Conservation (phyloP, 2,329 filamentous ascomycete genomes). For the Cephalotrichum gorgonifer region DNA sequence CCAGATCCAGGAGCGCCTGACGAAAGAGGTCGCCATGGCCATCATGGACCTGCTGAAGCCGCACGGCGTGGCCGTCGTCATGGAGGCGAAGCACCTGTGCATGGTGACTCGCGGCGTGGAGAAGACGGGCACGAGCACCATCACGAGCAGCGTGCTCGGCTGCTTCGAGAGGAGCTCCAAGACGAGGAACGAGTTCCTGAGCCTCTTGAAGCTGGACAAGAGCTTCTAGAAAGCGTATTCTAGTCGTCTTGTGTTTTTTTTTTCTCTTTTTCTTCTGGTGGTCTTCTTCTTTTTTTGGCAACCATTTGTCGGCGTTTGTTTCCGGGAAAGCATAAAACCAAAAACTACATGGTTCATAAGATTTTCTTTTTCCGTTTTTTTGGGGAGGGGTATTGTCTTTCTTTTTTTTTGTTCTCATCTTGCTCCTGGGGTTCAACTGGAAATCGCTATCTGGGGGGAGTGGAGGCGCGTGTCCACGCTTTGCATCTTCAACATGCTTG, state of each 20-base stretch:
- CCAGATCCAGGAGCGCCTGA: conserved; percentile 93
- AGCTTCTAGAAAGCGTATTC: not conserved
- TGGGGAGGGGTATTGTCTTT: not conserved
- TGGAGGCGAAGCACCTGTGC: conserved; percentile 93
- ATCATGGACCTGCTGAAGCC: conserved; percentile 89
- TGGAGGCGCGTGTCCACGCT: not conserved
- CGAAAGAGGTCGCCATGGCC: conserved; percentile 89
- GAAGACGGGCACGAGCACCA: conserved; percentile 77
- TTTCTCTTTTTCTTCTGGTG: not conserved
- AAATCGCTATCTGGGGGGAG: not conserved
- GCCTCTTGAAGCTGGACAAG: conserved; percentile 55
- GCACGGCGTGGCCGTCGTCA: conserved; percentile 90
- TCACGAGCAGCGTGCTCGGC: conserved; percentile 95
- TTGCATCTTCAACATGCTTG: conserved; percentile 3
- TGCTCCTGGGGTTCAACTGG: not conserved
- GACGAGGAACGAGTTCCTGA: conserved; percentile 92
- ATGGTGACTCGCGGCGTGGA: conserved; percentile 99
- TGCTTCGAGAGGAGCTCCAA: conserved; percentile 89
- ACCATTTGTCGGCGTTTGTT: not conserved
- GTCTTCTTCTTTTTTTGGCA: not conserved
- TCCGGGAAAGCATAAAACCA: no score
- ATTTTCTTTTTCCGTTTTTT: not conserved
- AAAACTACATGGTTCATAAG: not conserved
- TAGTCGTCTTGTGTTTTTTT: not conserved
- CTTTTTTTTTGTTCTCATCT: conserved; percentile 1